These are phyloP conservation scores for Candida nemodendra DNA, from an alignment of 805 yeast species.

Conservation along the genomic window DNA sequence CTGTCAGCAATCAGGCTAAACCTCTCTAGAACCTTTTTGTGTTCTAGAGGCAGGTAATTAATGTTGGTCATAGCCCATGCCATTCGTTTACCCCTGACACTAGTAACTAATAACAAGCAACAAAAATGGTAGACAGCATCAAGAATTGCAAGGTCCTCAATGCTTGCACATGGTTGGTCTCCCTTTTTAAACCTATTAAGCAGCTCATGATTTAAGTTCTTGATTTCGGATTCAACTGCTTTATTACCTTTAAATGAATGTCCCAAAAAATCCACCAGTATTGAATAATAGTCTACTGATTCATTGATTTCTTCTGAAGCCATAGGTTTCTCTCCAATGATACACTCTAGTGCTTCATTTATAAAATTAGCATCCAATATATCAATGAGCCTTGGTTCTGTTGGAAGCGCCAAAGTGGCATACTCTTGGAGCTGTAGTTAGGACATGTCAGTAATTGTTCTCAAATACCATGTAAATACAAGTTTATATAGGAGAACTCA, in stretches of 20 bases:
- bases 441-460: slow-evolving; percentile 2
- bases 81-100: slow-evolving; percentile 25
- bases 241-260: slow-evolving; percentile 15
- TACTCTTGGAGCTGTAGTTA: slow-evolving; percentile 20
- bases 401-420: slow-evolving; percentile 14
- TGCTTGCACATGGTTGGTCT: not conserved
- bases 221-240: slow-evolving; percentile 15
- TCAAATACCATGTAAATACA: not conserved
- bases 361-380: slow-evolving; percentile 18
- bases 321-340: slow-evolving; percentile 21
- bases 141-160: slow-evolving; percentile 12
- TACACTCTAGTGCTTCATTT: slow-evolving; percentile 16
- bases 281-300: slow-evolving; percentile 9
- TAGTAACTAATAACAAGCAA: slow-evolving; percentile 23
- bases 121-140: slow-evolving; percentile 26
- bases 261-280: slow-evolving; percentile 10
- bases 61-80: slow-evolving; percentile 31
- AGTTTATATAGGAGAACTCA: not conserved
- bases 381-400: slow-evolving; percentile 9
- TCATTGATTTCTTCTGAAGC: slow-evolving; percentile 4
- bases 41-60: slow-evolving; percentile 20
- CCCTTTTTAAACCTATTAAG: slow-evolving; percentile 10
- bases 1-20: slow-evolving; percentile 23
- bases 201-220: slow-evolving; percentile 8
- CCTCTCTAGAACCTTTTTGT: slow-evolving; percentile 19